Percentiles rank a stretch among this genome's conserved stretches.
These are phyloP conservation scores for Fulvia fulva DNA, from an alignment of 2,329 filamentous ascomycete genomes.

Conservation along the genomic window DNA sequence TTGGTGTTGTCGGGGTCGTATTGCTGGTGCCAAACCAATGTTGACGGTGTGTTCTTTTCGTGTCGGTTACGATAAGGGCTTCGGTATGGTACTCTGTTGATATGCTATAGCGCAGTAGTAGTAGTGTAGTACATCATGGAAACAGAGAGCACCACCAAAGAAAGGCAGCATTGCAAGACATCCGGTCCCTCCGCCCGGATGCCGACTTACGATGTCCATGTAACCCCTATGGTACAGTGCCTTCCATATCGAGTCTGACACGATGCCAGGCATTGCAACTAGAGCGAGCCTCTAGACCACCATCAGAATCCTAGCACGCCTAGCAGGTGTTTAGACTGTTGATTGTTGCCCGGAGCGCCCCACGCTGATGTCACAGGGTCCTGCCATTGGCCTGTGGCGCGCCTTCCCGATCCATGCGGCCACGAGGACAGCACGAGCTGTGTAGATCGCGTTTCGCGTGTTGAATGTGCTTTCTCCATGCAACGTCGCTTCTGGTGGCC, in stretches of 20 bases:
- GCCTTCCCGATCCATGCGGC: background rate
- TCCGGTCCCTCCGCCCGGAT: background rate
- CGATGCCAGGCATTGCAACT: background rate
- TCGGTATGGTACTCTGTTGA: no score
- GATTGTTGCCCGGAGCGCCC: background rate
- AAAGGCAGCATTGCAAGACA: background rate
- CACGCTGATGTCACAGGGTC: background rate
- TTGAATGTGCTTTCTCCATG: background rate
- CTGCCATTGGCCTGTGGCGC: background rate
- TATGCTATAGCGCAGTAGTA: no score
- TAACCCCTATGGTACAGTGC: background rate
- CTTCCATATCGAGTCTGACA: background rate
- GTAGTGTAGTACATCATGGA: background rate
- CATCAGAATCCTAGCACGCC: background rate
- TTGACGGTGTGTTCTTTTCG: no score
- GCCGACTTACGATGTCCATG: background rate
- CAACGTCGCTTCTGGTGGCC: no score
- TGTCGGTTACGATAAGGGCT: no score
- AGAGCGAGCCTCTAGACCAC: background rate
- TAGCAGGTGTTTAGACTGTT: background rate
- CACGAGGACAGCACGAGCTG: background rate
- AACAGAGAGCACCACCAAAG: background rate
- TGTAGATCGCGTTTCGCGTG: background rate
- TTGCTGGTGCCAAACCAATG: no score
- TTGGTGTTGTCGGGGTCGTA: background rate